These are phyloP conservation scores for Penicillium alfredii DNA, from an alignment of 495 filamentous ascomycete species.

Conservation along the genomic window DNA sequence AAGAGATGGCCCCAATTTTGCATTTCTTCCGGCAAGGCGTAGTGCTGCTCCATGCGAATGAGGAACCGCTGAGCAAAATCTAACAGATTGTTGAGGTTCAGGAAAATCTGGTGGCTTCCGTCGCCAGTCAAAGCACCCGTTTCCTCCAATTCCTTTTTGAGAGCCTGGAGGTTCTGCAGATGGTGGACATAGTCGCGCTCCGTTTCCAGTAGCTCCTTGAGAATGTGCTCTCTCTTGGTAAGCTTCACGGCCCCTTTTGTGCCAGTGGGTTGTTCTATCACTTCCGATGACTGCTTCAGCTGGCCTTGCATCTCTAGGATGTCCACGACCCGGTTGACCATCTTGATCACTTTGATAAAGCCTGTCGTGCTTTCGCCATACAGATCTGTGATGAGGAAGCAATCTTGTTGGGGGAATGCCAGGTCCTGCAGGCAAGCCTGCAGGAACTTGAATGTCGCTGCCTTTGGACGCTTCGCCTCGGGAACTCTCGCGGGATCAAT, in stretches of 20 bases:
- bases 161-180: conserved; percentile 84
- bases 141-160: conserved; percentile 85
- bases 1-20: conserved; percentile 94
- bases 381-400: conserved; percentile 85
- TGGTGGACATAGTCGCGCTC: conserved; percentile 99
- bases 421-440: conserved; percentile 66
- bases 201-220: conserved; percentile 85
- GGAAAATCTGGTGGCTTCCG: conserved; percentile 87
- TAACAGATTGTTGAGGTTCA: conserved; percentile 88
- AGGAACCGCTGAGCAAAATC: conserved; percentile 94
- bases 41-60: conserved; percentile 92
- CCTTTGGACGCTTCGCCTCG: conserved; percentile 63
- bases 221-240: conserved; percentile 79
- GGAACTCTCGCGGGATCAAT: conserved; percentile 54
- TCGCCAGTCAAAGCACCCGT: conserved; percentile 85
- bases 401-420: conserved; percentile 69
- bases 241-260: conserved; percentile 46
- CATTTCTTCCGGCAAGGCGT: conserved; percentile 64
- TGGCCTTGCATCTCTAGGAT: conserved; percentile 68
- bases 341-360: conserved; percentile 88
- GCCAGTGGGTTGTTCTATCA: conserved; percentile 37
- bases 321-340: conserved; percentile 86
- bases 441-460: conserved; percentile 64
- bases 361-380: conserved; percentile 93
- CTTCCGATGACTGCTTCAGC: conserved; percentile 50